A percentile compares a stretch with the other conserved stretches of the same genome.
Conservation (phyloP, 2,329 filamentous ascomycete species). For the Aspergillus latus region DNA sequence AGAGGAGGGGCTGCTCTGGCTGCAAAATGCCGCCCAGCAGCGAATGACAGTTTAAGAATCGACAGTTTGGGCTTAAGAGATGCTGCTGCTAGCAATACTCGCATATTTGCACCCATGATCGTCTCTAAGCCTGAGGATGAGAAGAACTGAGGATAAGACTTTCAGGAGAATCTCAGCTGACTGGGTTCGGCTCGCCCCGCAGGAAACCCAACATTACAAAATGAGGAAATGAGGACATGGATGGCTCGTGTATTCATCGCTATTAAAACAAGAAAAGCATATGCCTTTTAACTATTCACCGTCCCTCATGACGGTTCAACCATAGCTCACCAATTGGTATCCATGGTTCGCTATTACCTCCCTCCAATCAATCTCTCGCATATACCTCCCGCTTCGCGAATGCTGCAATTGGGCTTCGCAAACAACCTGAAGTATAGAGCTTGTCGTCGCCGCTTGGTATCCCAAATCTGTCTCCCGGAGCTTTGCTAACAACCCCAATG, state of each 20-base stretch:
- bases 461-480: conserved; percentile 52
- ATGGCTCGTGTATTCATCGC: conserved; percentile 4
- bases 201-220: not conserved
- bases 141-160: too few relatives aligned
- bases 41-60: conserved; percentile 5
- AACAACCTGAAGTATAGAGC: conserved; percentile 48
- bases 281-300: not conserved
- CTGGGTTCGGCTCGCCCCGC: conserved; percentile 10
- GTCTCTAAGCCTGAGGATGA: not conserved
- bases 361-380: conserved; percentile 53
- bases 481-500: conserved; percentile 49
- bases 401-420: conserved; percentile 50
- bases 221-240: not conserved
- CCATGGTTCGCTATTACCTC: conserved; percentile 48
- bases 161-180: not conserved
- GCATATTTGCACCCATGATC: not conserved
- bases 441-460: conserved; percentile 47
- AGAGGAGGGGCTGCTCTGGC: conserved; percentile 11
- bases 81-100: not conserved
- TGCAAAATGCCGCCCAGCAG: conserved; percentile 4
- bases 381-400: conserved; percentile 40
- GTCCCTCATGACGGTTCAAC: conserved; percentile 29
- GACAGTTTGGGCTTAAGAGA: not conserved
- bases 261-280: not conserved
- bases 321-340: conserved; percentile 53